Base-by-base conservation (phyloP, 139 green algal genomes). In the Nannochloris sp. region DNA sequence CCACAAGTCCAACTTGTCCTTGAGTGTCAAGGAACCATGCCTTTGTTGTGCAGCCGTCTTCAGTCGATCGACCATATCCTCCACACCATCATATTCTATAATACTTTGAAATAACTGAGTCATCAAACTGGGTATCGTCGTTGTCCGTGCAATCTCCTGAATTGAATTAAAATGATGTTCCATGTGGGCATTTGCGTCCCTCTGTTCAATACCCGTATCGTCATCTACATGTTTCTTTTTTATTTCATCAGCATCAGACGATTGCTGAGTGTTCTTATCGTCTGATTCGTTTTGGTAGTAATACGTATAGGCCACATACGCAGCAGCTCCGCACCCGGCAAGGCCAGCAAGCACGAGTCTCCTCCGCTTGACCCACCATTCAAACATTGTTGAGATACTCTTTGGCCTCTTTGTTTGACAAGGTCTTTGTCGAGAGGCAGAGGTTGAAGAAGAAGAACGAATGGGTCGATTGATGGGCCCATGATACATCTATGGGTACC, bases 81-180 rank as follows among this genome's bases (percentile, higher is more conserved):
- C 70, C n/a, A 87, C 56, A 23, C 82, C 72, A 4, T 78, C 69
- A 16, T 44, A 50, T 4, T 43, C 54, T 15, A 59, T 68, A 4
- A 89, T 67, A 24, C 55, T 61, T 3, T 55, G 31, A 19, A 44
- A 50, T 43, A 89, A 68, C 31, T 78, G 71, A 2, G 63, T 65
- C 24, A 89, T 75, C 48, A 90, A 66, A 7, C 75, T 79, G 16
- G 83, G 83, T 21, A 89, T 60, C 8, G 83, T 89, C n/a, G 81
- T 89, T 43, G 19, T 64, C 57, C 87, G 81, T 1, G 74, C 68
- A 56, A 89, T 89, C 11, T 68, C 44, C 61, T 90, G 83, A n/a
- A 88, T 83, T 44, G 50, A 78, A 24, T 90, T 73, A 61, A 88
- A 88, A 63, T 88, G 82, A 37, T 72, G 63, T 61, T 75, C 49